These are phyloP conservation scores for Dittrichia graveolens DNA, from an alignment of 129 eudicot genomes.

Conservation along the genomic window DNA sequence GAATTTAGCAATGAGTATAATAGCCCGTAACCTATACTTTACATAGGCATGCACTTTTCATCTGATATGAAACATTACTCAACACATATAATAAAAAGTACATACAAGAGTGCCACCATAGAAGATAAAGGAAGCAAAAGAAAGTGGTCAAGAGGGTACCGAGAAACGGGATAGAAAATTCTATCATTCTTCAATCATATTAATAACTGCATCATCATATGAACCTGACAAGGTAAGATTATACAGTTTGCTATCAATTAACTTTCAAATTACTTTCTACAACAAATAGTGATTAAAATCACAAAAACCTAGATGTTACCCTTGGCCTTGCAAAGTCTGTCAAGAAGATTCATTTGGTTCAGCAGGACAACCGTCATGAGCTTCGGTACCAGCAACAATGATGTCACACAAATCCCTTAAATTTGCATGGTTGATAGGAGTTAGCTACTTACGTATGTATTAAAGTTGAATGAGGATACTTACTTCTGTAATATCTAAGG, in stretches of 20 bases:
- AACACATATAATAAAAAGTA: neutral
- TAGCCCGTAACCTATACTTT: too few relatives aligned
- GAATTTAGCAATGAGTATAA: too few relatives aligned
- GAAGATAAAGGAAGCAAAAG: conserved; percentile 74
- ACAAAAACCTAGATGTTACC: conserved; percentile 24
- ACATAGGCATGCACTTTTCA: too few relatives aligned
- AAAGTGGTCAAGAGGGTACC: conserved; percentile 67
- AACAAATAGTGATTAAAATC: too few relatives aligned
- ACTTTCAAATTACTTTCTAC: too few relatives aligned
- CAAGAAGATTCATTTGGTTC: conserved; percentile 71
- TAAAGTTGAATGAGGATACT: too few relatives aligned
- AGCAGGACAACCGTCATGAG: conserved; percentile 74
- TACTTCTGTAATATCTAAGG: too few relatives aligned
- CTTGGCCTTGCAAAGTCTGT: conserved; percentile 80
- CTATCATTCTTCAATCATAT: conserved; percentile 63
- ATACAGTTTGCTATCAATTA: neutral
- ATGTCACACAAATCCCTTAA: conserved; percentile 65
- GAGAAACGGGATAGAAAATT: conserved; percentile 71
- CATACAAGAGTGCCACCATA: conserved; percentile 78
- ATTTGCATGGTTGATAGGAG: too few relatives aligned
- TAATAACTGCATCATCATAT: conserved; percentile 79
- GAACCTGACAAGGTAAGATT: conserved; percentile 48
- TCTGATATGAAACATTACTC: too few relatives aligned
- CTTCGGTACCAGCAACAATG: conserved; percentile 73
- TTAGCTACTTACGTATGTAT: too few relatives aligned